phyloP scores from a whole-genome alignment of 1,284 basidiomycete genomes.

The Pterulicium gracile region DNA sequence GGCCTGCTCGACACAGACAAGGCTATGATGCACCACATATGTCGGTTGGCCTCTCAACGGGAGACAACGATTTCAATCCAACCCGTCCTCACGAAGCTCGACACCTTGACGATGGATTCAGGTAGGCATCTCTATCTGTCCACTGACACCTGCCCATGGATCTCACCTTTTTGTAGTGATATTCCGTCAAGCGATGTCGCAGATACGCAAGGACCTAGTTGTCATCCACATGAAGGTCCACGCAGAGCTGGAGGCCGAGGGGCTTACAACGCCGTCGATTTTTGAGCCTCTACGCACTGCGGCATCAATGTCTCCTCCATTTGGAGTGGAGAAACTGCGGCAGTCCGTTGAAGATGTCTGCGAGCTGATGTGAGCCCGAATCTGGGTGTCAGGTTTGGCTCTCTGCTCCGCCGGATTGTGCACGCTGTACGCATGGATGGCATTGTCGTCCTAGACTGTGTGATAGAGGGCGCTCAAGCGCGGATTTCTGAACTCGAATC shows the following conservation, averaged over 20 bases:
- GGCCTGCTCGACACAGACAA: conserved; percentile 43
- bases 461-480: no score
- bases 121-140: conserved; percentile 11
- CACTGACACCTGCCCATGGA: conserved; percentile 1
- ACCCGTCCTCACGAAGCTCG: conserved; percentile 61
- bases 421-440: no score
- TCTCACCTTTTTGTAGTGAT: neutral
- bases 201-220: conserved; percentile 10
- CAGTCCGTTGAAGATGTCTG: conserved; percentile 49
- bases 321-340: conserved; percentile 48
- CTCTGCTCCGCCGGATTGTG: no score
- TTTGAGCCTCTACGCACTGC: conserved; percentile 53
- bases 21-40: conserved; percentile 48
- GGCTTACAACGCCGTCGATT: conserved; percentile 46
- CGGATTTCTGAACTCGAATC: no score
- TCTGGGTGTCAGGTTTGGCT: no score
- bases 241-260: conserved; percentile 26
- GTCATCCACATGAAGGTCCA: conserved; percentile 1
- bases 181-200: neutral
- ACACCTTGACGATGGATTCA: conserved; percentile 28
- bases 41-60: conserved; percentile 13
- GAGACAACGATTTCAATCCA: conserved; percentile 43
- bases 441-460: no score
- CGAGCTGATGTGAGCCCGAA: no score
- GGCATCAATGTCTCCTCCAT: conserved; percentile 30